A percentile compares a stretch with the other conserved stretches of the same genome.
These are phyloP conservation scores for Starmerella vitae DNA, from an alignment of 805 yeast species.

Conservation along the genomic window DNA sequence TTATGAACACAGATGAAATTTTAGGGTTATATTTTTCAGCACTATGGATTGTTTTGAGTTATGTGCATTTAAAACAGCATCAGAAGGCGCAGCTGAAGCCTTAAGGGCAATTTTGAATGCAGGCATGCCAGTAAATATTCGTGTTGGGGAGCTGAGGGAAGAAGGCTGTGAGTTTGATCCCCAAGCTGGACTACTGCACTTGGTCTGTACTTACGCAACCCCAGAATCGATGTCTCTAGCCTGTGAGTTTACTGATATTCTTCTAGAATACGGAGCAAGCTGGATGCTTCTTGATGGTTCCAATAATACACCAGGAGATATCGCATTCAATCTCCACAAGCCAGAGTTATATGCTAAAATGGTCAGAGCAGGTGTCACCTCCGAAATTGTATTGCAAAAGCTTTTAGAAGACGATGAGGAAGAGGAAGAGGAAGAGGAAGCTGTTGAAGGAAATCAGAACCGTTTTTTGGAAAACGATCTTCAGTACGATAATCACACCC, in stretches of 20 bases:
- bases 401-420: constrained; percentile 28
- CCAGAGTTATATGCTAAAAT: constrained; percentile 32
- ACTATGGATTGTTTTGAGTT: constrained; percentile 19
- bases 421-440: constrained; percentile 16
- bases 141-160: constrained; percentile 18
- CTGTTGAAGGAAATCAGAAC: constrained; percentile 34
- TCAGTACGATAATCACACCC: constrained; percentile 44
- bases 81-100: constrained; percentile 17
- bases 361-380: constrained; percentile 80
- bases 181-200: constrained; percentile 18
- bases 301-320: constrained; percentile 74
- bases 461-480: constrained; percentile 54
- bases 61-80: constrained; percentile 17
- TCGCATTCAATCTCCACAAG: constrained; percentile 41
- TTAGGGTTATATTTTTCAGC: neutral
- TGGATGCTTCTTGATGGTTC: constrained; percentile 71
- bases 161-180: constrained; percentile 14
- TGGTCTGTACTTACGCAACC: constrained; percentile 13
- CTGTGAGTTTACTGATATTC: constrained; percentile 39
- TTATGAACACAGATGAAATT: neutral
- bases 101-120: constrained; percentile 16
- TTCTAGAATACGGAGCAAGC: constrained; percentile 81
- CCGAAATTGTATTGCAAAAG: constrained; percentile 67
- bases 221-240: constrained; percentile 16
- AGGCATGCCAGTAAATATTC: constrained; percentile 23